These are phyloP conservation scores for Solanum rostratum DNA, from an alignment of 257 asterid genomes.

Conservation along the genomic window DNA sequence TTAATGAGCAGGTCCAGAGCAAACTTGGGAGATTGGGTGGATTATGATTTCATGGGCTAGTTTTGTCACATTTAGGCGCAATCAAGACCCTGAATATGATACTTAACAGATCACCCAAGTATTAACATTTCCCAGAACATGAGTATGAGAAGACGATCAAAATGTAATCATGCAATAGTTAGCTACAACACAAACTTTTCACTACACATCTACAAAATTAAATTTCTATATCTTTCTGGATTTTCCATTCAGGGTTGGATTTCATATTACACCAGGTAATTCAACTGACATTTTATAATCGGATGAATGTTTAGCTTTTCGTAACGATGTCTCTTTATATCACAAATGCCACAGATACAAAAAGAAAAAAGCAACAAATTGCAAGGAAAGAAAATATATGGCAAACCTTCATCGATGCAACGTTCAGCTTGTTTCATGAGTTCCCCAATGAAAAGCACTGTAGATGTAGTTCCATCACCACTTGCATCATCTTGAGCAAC, in stretches of 20 bases:
- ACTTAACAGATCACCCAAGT: neutral
- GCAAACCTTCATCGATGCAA: conserved; percentile 85
- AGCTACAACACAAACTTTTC: neutral
- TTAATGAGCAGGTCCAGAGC: neutral
- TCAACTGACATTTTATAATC: neutral
- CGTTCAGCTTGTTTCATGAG: conserved; percentile 99
- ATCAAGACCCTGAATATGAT: neutral
- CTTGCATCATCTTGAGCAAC: conserved; percentile 98
- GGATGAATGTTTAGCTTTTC: neutral
- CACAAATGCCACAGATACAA: neutral
- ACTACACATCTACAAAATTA: neutral
- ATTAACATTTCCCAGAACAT: neutral
- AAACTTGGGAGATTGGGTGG: neutral
- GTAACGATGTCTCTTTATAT: neutral
- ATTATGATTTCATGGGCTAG: neutral
- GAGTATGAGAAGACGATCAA: neutral
- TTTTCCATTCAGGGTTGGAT: neutral
- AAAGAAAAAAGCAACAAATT: neutral
- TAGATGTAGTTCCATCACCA: conserved; percentile 98
- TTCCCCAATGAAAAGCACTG: conserved; percentile 95
- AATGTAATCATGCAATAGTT: neutral
- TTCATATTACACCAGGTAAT: neutral
- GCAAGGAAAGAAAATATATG: neutral
- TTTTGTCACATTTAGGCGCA: neutral
- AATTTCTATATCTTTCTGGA: neutral